Evolutionary conservation across 768 basidiomycete genomes (phyloP).

Genomic region (Rossbeevera mucosa): DNA sequence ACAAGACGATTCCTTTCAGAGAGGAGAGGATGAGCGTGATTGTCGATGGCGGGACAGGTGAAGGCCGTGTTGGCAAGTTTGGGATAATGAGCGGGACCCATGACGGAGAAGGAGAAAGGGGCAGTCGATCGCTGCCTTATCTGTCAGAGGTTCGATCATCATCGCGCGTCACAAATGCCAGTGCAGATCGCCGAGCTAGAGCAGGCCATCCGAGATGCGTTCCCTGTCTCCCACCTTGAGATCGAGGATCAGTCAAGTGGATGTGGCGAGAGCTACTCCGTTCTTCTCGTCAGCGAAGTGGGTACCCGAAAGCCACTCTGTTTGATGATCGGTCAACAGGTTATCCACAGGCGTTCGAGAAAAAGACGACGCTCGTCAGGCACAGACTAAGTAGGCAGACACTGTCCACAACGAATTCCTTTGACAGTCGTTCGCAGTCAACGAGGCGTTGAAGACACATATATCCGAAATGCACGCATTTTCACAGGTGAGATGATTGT

Average conservation of each 20-base stretch:
- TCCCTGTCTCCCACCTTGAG: slow-evolving; percentile 63
- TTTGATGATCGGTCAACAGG: neutral
- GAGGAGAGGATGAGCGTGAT: slow-evolving; percentile 75
- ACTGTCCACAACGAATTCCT: neutral
- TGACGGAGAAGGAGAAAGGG: slow-evolving; percentile 1
- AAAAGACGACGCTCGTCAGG: slow-evolving; percentile 72
- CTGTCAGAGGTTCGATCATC: too few relatives aligned
- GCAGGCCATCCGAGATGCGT: slow-evolving; percentile 54
- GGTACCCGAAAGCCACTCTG: slow-evolving; percentile 18
- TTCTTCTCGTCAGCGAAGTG: slow-evolving; percentile 75
- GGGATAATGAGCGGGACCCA: slow-evolving; percentile 14
- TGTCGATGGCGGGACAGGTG: slow-evolving; percentile 61
- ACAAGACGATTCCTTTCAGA: slow-evolving; percentile 37
- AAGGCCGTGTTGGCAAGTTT: slow-evolving; percentile 18
- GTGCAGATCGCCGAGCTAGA: slow-evolving; percentile 55
- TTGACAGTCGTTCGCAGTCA: slow-evolving; percentile 45
- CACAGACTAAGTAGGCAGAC: slow-evolving; percentile 59
- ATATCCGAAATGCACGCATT: slow-evolving; percentile 85
- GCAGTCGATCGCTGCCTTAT: too few relatives aligned
- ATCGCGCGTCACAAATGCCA: too few relatives aligned
- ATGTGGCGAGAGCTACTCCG: slow-evolving; percentile 74
- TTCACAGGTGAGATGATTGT: slow-evolving; percentile 58
- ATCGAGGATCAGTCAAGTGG: slow-evolving; percentile 76
- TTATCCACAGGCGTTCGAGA: slow-evolving; percentile 59
- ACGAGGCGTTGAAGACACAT: slow-evolving; percentile 66